A percentile compares a stretch with the other conserved stretches of the same genome.
phyloP scores from a whole-genome alignment of 768 basidiomycete species.

The Rhodotorula paludigena region DNA sequence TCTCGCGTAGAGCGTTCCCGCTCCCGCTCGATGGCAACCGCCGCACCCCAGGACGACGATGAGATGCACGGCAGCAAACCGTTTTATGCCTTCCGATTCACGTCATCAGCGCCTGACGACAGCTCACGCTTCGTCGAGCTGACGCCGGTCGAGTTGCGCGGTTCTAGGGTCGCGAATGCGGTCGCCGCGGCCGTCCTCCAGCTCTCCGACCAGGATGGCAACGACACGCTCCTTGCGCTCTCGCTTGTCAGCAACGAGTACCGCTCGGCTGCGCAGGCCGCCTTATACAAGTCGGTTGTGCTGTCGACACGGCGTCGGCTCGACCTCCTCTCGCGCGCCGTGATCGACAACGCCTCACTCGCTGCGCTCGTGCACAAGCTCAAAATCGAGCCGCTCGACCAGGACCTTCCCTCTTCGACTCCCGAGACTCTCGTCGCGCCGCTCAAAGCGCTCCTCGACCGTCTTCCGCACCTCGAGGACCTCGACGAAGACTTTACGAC shows the following conservation, averaged over 20 bases:
- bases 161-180: neutral
- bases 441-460: neutral
- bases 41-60: too few species aligned
- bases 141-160: neutral
- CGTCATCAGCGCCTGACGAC: too few species aligned
- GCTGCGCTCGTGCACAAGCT: neutral
- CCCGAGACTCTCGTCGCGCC: neutral
- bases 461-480: neutral
- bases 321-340: neutral
- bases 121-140: too few species aligned
- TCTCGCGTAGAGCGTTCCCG: too few species aligned
- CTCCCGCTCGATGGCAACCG: too few species aligned
- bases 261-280: neutral
- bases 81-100: too few species aligned
- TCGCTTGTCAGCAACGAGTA: conserved; percentile 5
- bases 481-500: conserved; percentile 24
- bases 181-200: neutral
- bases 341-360: neutral
- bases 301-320: neutral
- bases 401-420: neutral
- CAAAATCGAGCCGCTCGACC: conserved; percentile 3
- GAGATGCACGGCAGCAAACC: too few species aligned
- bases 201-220: neutral
- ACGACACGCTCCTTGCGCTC: neutral
- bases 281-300: neutral